Evolutionary conservation across 176 grass and related monocot genomes (phyloP).

Genomic region (Bothriochloa decipiens): DNA sequence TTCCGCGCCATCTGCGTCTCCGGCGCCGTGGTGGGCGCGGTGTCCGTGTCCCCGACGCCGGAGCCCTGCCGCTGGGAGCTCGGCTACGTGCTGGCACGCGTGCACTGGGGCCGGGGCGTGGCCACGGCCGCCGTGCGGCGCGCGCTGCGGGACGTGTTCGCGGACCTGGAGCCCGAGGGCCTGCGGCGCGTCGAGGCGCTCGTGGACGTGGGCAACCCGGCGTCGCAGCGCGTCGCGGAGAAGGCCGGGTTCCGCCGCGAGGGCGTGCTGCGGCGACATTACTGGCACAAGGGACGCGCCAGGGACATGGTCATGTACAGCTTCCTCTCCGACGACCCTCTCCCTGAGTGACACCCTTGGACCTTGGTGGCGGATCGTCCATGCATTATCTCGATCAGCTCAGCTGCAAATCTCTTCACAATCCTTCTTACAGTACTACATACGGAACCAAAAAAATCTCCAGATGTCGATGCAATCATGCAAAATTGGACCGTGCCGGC

Average conservation of each 20-base stretch:
- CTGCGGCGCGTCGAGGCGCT: conserved; percentile 70
- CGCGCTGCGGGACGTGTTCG: conserved; percentile 45
- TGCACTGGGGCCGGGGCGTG: conserved; percentile 72
- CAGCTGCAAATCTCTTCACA: background rate
- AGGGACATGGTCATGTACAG: conserved; percentile 71
- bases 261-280: conserved; percentile 61
- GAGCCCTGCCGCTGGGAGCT: conserved; percentile 61
- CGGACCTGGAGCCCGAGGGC: conserved; percentile 40
- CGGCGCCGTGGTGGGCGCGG: conserved; percentile 47
- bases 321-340: conserved; percentile 48
- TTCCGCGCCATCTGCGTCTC: conserved; percentile 65
- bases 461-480: background rate
- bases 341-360: background rate
- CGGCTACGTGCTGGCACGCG: conserved; percentile 68
- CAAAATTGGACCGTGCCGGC: background rate
- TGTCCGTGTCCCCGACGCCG: conserved; percentile 47
- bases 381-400: background rate
- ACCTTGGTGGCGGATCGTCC: too few relatives aligned
- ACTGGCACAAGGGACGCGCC: conserved; percentile 58
- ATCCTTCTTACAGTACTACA: too few relatives aligned
- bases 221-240: conserved; percentile 74
- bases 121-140: conserved; percentile 56
- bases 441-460: background rate
- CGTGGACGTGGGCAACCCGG: conserved; percentile 73
- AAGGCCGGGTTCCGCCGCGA: conserved; percentile 74